Evolutionary conservation across 495 filamentous ascomycete species (phyloP), one percentile per base, ranked within the genome.

Genomic region (Daldinia grandis): DNA sequence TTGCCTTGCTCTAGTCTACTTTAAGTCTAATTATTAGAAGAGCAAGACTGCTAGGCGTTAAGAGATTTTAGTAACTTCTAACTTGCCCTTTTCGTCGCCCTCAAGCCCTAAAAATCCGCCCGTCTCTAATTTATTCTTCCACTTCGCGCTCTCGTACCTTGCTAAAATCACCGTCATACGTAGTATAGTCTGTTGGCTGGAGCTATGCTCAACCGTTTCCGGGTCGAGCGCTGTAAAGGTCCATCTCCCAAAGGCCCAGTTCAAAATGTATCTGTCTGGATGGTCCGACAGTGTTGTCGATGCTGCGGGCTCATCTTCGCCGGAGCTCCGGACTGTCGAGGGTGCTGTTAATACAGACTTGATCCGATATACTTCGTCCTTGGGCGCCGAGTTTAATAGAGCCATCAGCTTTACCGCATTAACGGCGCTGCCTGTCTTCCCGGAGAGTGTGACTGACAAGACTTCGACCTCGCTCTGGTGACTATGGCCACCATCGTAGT

Each of bases 171-270:
- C 81, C 0, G 93, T 97, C 84, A 99, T 89, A 35, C 93, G 85
- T 25, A 94, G 80, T 4, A 87, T 78, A 2, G 85, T 80, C 21
- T 82, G 81, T 38, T 78, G 74, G 68, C 78, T 85, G 9, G 80
- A 83, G 58, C 76, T 78, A 31, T 86, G 84, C 64, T 87, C 85
- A n/a, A 69, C 66, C 3, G 74, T 75, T 0, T 70, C 75, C 5
- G 78, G 77, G 5, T 76, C 77, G 37, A 91, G 81, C 0, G 84
- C 83, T 5, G 94, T 95, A 74, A 92, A 95, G 2, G 88, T 97
- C 95, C 95, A 98, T 17, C 95, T 85, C 6, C 93, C 94, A 80
- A 99, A 99, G 0, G 95, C 96, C 95, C 95, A 98, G 76, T 99
- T 99, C 49, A 99, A 84, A 51, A 98, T 96, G 76, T 94, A 97